Conservation (phyloP, 2,329 filamentous ascomycete species). For the Dothistroma pini region DNA sequence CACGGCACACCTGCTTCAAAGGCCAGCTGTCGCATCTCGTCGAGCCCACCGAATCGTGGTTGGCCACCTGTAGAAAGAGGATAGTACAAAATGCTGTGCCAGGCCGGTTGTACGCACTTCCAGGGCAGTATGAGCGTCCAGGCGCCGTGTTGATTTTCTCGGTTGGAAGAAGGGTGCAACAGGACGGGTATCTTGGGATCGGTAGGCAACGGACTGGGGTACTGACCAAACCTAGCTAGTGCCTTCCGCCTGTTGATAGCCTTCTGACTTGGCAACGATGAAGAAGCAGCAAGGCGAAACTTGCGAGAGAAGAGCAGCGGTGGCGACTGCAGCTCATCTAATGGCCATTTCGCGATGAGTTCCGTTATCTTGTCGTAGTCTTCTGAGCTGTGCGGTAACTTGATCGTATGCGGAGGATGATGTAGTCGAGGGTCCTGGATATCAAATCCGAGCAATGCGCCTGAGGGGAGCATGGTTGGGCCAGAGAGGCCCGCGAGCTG, state of each 20-base stretch:
- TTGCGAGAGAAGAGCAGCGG: conserved; percentile 63
- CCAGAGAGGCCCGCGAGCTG: conserved; percentile 60
- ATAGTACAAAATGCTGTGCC: conserved; percentile 81
- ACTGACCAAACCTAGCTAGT: conserved; percentile 58
- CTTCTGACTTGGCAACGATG: conserved; percentile 69
- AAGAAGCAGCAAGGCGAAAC: conserved; percentile 60
- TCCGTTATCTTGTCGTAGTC: conserved; percentile 50
- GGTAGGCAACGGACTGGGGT: conserved; percentile 53
- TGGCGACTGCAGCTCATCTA: conserved; percentile 48
- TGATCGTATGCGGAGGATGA: conserved; percentile 63
- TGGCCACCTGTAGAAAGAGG: conserved; percentile 76
- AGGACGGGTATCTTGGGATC: conserved; percentile 79
- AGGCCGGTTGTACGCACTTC: conserved; percentile 81
- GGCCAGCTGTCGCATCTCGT: conserved; percentile 72
- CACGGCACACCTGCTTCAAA: conserved; percentile 76
- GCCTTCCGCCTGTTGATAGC: conserved; percentile 74
- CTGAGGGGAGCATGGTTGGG: conserved; percentile 64
- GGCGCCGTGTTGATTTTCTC: conserved; percentile 54
- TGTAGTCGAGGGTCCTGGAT: conserved; percentile 75
- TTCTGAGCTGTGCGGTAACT: conserved; percentile 23
- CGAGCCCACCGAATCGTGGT: conserved; percentile 74
- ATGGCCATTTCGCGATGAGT: conserved; percentile 63
- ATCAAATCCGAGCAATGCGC: conserved; percentile 68
- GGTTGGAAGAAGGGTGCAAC: conserved; percentile 47
- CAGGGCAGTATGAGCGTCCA: conserved; percentile 88